Evolutionary conservation across 257 asterid species (phyloP), one percentile per base, ranked within the genome.

Genomic region (Solanum rostratum): DNA sequence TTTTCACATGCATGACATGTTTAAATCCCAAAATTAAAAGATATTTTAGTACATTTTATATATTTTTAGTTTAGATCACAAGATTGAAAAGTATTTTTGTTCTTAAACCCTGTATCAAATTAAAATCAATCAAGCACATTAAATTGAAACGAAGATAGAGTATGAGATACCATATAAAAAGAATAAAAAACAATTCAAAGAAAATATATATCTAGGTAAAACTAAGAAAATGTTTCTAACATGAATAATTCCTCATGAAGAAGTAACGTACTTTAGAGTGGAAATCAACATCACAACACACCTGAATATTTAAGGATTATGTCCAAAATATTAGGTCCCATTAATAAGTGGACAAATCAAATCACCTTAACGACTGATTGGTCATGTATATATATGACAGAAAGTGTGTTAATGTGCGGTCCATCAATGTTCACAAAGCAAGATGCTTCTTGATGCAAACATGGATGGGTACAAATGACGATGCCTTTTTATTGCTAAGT

Each of bases 31-130:
- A 12, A 3, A 49, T 12, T 49, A 49, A 49, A 49, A 49, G 1
- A 49, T 0, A 46, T 49, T 49, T 49, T 12, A 0, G 0, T 12
- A 49, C 0, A 1, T 49, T 49, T 0, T 10, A 46, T 3, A 11
- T 12, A 46, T 46, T 3, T 11, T 46, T 46, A 10, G 1, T 49
- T 49, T 49, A 49, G 0, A 5, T 0, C 0, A 49, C 1, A 49
- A 49, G 6, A 0, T 1, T 49, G 5, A 33, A 33, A 33, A 3
- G 3, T 33, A 33, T 33, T 33, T n/a, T 33, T 33, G 4, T 49
- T 49, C 13, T 49, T 49, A 0, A 3, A 46, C 2, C 3, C 0
- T 46, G 0, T 46, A 0, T 5, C 15, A 49, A 12, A 0, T 49
- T 0, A 49, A 12, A 49, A 49, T 4, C 14, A 49, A 46, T 11